Conservation (phyloP, 805 yeast genomes). For the Candida coleopterorum region DNA sequence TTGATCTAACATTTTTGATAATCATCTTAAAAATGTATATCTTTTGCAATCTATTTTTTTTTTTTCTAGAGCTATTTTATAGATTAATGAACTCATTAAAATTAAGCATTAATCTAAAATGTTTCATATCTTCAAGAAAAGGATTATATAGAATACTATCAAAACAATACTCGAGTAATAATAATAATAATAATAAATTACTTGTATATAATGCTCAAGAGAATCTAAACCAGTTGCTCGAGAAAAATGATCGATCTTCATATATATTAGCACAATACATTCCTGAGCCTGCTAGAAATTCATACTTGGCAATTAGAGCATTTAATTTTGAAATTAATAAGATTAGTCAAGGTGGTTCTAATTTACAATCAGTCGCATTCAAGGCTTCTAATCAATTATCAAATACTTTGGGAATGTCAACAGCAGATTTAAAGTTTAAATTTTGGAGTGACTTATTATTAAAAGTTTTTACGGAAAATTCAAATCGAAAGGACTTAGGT, state of each 20-base stretch:
- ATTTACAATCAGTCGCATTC: slow-evolving; percentile 19
- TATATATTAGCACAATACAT: slow-evolving; percentile 62
- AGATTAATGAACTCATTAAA: no score
- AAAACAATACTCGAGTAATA: background rate
- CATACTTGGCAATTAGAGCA: slow-evolving; percentile 59
- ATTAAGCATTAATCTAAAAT: no score
- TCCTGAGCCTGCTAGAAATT: slow-evolving; percentile 59
- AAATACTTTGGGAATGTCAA: slow-evolving; percentile 32
- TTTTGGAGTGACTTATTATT: slow-evolving; percentile 68
- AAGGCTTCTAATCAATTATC: slow-evolving; percentile 27
- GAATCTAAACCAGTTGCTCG: slow-evolving; percentile 43
- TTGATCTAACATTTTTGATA: slow-evolving; percentile 23
- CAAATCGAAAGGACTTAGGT: slow-evolving; percentile 37
- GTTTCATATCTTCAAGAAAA: background rate
- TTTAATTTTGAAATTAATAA: slow-evolving; percentile 62
- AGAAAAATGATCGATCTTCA: slow-evolving; percentile 56
- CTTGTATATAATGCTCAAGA: slow-evolving; percentile 25
- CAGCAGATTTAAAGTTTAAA: slow-evolving; percentile 54
- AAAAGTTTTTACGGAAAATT: slow-evolving; percentile 35
- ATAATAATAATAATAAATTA: slow-evolving; percentile 5
- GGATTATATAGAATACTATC: background rate
- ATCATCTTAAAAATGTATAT: slow-evolving; percentile 26
- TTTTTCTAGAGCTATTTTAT: no score
- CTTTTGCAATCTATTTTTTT: slow-evolving; percentile 1
- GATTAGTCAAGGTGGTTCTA: slow-evolving; percentile 31